These are phyloP conservation scores for Massariosphaeria phaeospora DNA, from an alignment of 495 filamentous ascomycete species.

Conservation along the genomic window DNA sequence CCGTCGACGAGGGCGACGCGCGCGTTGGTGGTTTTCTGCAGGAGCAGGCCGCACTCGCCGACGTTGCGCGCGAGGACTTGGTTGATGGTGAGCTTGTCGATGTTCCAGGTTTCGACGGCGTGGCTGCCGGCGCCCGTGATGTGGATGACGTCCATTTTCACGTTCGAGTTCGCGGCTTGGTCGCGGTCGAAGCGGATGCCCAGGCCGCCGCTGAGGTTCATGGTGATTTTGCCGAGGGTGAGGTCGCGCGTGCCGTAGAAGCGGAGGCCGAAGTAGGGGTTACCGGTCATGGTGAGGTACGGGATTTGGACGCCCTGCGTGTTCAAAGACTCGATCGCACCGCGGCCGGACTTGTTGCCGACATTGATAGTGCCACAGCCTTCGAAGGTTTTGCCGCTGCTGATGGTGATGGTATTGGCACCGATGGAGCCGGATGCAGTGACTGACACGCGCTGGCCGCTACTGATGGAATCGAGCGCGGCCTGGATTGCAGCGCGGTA, in stretches of 20 bases:
- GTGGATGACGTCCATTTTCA: slow-evolving; percentile 44
- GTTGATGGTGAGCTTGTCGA: slow-evolving; percentile 43
- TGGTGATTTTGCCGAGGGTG: slow-evolving; percentile 42
- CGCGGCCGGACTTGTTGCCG: slow-evolving; percentile 40
- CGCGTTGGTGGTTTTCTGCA: slow-evolving; percentile 45
- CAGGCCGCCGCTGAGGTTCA: slow-evolving; percentile 45
- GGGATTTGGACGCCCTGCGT: slow-evolving; percentile 43
- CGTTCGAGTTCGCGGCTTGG: slow-evolving; percentile 42
- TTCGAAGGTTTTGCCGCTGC: slow-evolving; percentile 46
- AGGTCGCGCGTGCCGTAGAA: slow-evolving; percentile 44
- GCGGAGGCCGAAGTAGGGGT: slow-evolving; percentile 47
- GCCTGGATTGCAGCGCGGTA: slow-evolving; percentile 46
- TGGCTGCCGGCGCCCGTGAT: slow-evolving; percentile 46
- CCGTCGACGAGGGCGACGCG: slow-evolving; percentile 45
- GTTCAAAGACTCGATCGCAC: slow-evolving; percentile 43
- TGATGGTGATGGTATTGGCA: slow-evolving; percentile 37
- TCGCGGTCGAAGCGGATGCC: slow-evolving; percentile 49
- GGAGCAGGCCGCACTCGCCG: slow-evolving; percentile 45
- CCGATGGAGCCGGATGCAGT: slow-evolving; percentile 26
- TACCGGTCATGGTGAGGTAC: slow-evolving; percentile 45
- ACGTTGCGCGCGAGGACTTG: slow-evolving; percentile 44
- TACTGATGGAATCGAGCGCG: slow-evolving; percentile 32
- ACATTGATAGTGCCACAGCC: slow-evolving; percentile 49
- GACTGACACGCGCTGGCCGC: slow-evolving; percentile 23
- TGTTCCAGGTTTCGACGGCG: slow-evolving; percentile 48